Percentiles rank a stretch among this genome's conserved stretches.
These are phyloP conservation scores for Curvularia sp. DNA, from an alignment of 2,329 filamentous ascomycete species.

Conservation along the genomic window DNA sequence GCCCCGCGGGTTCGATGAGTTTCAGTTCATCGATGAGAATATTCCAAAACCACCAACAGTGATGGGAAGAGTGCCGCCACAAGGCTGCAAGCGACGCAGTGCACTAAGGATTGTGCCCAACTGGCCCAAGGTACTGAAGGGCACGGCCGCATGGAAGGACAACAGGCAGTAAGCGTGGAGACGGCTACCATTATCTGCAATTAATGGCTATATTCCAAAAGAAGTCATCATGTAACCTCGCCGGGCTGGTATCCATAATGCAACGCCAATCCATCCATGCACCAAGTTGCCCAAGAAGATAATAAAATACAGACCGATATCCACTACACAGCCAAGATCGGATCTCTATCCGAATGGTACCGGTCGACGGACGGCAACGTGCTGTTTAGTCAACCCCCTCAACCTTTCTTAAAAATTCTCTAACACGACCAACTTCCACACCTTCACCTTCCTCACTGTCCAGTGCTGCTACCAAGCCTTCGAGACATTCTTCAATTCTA, in stretches of 20 bases:
- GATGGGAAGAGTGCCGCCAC: too few relatives aligned
- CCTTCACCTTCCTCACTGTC: constrained; percentile 78
- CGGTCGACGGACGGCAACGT: neutral
- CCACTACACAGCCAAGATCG: neutral
- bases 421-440: constrained; percentile 76
- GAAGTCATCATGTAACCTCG: constrained; percentile 1
- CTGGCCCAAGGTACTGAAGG: neutral
- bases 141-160: neutral
- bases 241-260: constrained; percentile 3
- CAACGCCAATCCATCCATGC: constrained; percentile 2
- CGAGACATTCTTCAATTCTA: constrained; percentile 80
- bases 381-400: constrained; percentile 61
- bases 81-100: too few relatives aligned
- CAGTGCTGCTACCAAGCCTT: constrained; percentile 81
- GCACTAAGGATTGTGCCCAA: too few relatives aligned
- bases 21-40: too few relatives aligned
- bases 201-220: neutral
- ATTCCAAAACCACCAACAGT: too few relatives aligned
- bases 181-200: neutral
- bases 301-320: neutral
- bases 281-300: neutral
- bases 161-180: neutral
- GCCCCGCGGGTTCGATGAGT: too few relatives aligned
- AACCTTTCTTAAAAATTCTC: constrained; percentile 80
- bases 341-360: neutral